phyloP scores from a whole-genome alignment of 768 basidiomycete genomes.

The Coprinellus micaceus region DNA sequence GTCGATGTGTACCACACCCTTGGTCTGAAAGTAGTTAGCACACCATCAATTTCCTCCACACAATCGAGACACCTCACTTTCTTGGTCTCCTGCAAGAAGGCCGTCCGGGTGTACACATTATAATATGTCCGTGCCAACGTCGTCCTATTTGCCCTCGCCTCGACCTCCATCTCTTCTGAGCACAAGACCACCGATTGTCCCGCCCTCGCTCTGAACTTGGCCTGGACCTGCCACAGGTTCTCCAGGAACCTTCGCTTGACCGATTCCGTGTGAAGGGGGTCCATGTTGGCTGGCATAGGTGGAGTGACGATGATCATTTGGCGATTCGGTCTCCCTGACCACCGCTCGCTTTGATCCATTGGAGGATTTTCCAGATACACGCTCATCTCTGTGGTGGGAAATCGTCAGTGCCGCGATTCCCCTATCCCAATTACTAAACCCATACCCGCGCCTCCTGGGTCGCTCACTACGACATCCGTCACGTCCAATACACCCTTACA shows the following conservation, averaged over 20 bases:
- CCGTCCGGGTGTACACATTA: constrained; percentile 82
- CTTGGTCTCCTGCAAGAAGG: constrained; percentile 71
- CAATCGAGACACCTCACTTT: constrained; percentile 52
- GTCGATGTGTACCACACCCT: constrained; percentile 86
- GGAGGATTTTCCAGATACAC: constrained; percentile 82
- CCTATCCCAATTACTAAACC: constrained; percentile 3
- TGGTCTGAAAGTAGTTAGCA: constrained; percentile 53
- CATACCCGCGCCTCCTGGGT: constrained; percentile 82
- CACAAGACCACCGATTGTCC: constrained; percentile 72
- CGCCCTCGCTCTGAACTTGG: constrained; percentile 65
- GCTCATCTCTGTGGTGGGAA: constrained; percentile 64
- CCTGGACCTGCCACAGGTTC: constrained; percentile 87
- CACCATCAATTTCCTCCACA: constrained; percentile 1
- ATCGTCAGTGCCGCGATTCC: background rate
- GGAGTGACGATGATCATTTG: constrained; percentile 75
- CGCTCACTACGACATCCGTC: constrained; percentile 78
- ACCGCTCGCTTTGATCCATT: constrained; percentile 76
- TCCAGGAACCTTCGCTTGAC: constrained; percentile 85
- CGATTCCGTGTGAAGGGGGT: constrained; percentile 56
- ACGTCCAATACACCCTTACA: constrained; percentile 86
- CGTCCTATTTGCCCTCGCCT: constrained; percentile 54
- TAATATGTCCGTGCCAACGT: constrained; percentile 80
- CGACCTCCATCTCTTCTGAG: constrained; percentile 74
- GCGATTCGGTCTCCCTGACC: constrained; percentile 85
- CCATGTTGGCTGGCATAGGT: constrained; percentile 60